Base-by-base conservation (phyloP, 2,329 filamentous ascomycete genomes). In the Venturia oleaginea region DNA sequence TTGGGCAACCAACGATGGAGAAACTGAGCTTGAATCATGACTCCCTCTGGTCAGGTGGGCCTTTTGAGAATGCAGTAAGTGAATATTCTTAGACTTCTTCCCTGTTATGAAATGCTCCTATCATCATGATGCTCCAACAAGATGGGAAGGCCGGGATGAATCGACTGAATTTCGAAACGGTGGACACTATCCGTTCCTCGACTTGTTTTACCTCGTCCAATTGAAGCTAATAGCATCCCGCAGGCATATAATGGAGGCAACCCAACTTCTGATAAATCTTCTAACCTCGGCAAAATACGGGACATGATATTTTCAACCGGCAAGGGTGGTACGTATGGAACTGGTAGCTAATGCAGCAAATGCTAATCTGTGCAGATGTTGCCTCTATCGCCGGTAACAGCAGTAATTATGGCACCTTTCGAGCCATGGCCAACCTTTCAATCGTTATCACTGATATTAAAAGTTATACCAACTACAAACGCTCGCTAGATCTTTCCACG, bases 41-140 rank as follows among this genome's bases (percentile, higher is more conserved):
- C 65, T 79, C 74, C 1, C 67, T 83, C 1, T 83, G 80, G 81
- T 78, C 77, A 2, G 80, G 79, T 2, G 81, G 81, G 0, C 80
- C 80, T 0, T 83, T 83, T 64, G 74, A 80, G 64, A 71, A 69
- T 46, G 69, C 70, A 22, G 78, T 78, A 68, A 68, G 72, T 61
- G 3, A 22, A 24, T 3, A 34, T 27, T 37, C 22, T 27, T 13
- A 59, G n/a, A 27, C 11, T 3, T 27, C 11, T 13, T 27, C 7
- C 11, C 15, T 51, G 46, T 6, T 22, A 15, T 22, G 15, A 13
- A 40, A 8, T 46, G n/a, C 43, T 46, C n/a, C 11, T 22, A 4
- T 30, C 6, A 27, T 51, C 46, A 11, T 30, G 22, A 15, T 24
- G 46, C 46, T 15, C 11, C 24, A 15, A 13, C 15, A 11, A 51